Conservation (phyloP, 495 filamentous ascomycete species). For the Penicillium ucsense region DNA sequence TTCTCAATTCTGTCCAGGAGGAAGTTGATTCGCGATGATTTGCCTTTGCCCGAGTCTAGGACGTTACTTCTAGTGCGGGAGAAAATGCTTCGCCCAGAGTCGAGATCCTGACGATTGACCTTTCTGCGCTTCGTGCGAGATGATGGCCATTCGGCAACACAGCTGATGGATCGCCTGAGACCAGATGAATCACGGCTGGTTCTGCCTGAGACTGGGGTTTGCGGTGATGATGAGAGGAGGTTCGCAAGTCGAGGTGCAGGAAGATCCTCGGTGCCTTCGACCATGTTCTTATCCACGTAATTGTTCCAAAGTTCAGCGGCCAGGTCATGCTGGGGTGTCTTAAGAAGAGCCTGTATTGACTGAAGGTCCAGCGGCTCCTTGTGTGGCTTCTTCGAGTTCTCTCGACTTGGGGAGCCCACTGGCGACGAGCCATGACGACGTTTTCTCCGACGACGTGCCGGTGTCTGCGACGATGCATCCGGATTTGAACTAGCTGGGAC, state of each 20-base stretch:
- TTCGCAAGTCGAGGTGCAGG: conserved; percentile 48
- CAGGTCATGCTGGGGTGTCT: conserved; percentile 73
- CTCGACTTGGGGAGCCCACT: conserved; percentile 55
- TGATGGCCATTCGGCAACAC: conserved; percentile 51
- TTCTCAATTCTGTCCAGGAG: conserved; percentile 61
- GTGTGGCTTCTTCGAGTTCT: conserved; percentile 28
- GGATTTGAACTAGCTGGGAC: conserved; percentile 38
- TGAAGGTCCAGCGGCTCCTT: conserved; percentile 41
- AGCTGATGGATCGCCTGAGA: conserved; percentile 62
- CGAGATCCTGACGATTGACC: conserved; percentile 20
- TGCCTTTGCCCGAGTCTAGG: conserved; percentile 38
- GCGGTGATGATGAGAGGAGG: conserved; percentile 64
- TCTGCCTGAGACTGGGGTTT: conserved; percentile 39
- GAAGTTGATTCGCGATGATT: conserved; percentile 48
- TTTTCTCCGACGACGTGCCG: conserved; percentile 50
- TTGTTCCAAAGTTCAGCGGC: conserved; percentile 80
- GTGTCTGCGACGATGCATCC: conserved; percentile 32
- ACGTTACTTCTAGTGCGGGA: conserved; percentile 44
- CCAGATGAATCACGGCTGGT: conserved; percentile 39
- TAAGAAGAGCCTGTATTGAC: conserved; percentile 46
- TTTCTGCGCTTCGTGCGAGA: conserved; percentile 46
- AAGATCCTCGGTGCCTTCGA: conserved; percentile 26
- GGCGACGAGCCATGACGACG: conserved; percentile 76
- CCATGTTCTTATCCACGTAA: conserved; percentile 46
- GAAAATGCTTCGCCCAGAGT: conserved; percentile 30